Base-by-base conservation (phyloP, 352 stramenopile genomes). In the Pythium guiyangense region DNA sequence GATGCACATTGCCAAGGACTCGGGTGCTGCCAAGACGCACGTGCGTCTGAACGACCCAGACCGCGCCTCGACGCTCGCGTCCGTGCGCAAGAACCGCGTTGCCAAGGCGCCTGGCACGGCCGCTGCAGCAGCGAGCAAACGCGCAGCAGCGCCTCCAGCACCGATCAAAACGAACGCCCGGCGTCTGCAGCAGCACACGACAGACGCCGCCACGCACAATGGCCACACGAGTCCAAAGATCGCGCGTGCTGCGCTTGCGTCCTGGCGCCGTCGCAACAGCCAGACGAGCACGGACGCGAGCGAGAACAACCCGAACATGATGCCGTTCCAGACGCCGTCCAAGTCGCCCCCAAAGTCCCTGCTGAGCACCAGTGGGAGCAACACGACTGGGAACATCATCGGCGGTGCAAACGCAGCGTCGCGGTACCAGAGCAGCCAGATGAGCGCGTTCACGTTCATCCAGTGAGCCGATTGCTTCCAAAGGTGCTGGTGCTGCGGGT, bases 141-240 rank as follows among this genome's bases (percentile, higher is more conserved):
- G 58, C 6, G 73, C 65, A 29, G 60, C 40, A 10, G 34, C 42
- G 1, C 52, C 53, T 27, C 14, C 52, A 35, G 57, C 63, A 17
- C 50, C 46, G 14, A 39, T 65, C 55, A 67, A 66, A 51, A 53
- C 51, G 2, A 61, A 74, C 42, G 56, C 63, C 2, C 6, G 6
- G 6, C 45, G 20, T 22, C 25, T 15, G 22, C 18, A 29, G n/a
- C 44, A 50, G 45, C 45, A 35, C 11, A 6, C 45, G 12, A 31
- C 26, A n/a, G 18, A 42, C 37, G 59, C 17, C 14, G 39, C 8
- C 20, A 37, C 29, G 50, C 26, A 40, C 26, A 4, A 52, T 22
- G 18, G 53, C 40, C 43, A 65, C 27, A 56, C 67, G 42, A 81
- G 72, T 47, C 72, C 72, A 17, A 81, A 76, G 59, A 70, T 81